These are phyloP conservation scores for Guadua angustifolia DNA, from an alignment of 176 grass and related monocot genomes.

Conservation along the genomic window DNA sequence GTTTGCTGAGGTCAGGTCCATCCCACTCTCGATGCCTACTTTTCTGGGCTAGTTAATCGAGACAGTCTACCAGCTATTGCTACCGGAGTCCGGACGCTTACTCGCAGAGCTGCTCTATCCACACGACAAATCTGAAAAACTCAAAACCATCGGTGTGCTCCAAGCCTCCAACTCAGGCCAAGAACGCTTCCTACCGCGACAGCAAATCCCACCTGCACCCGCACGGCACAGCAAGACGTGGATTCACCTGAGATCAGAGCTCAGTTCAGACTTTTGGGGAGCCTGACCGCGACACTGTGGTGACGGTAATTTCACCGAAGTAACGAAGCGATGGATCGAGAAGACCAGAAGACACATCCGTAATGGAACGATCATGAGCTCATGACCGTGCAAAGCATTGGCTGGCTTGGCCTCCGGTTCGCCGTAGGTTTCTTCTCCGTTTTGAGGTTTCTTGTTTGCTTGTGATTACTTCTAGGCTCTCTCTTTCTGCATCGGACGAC, in stretches of 20 bases:
- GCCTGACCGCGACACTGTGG: conserved; percentile 16
- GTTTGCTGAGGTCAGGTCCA: not conserved
- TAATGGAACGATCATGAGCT: conserved; percentile 19
- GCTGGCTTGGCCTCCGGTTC: not conserved
- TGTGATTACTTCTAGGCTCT: not conserved
- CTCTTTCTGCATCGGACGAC: not conserved
- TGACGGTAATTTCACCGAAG: not conserved
- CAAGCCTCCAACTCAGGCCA: not conserved
- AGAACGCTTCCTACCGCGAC: not conserved
- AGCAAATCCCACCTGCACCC: not conserved
- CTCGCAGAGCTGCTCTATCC: not conserved
- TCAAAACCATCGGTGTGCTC: not conserved
- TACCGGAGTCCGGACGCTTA: not conserved
- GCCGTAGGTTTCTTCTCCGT: not conserved
- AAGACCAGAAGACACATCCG: not conserved
- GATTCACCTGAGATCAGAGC: not conserved
- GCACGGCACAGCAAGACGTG: not conserved
- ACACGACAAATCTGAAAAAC: not conserved
- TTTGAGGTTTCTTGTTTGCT: not conserved
- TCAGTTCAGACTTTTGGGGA: not conserved
- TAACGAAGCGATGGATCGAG: not conserved
- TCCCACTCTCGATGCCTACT: too few species aligned
- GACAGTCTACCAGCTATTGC: not conserved
- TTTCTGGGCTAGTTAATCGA: too few species aligned
- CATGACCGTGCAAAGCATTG: not conserved